Evolutionary conservation across 2,329 filamentous ascomycete genomes (phyloP), one percentile per base, ranked within the genome.

Genomic region (Aspergillus viridinutans): DNA sequence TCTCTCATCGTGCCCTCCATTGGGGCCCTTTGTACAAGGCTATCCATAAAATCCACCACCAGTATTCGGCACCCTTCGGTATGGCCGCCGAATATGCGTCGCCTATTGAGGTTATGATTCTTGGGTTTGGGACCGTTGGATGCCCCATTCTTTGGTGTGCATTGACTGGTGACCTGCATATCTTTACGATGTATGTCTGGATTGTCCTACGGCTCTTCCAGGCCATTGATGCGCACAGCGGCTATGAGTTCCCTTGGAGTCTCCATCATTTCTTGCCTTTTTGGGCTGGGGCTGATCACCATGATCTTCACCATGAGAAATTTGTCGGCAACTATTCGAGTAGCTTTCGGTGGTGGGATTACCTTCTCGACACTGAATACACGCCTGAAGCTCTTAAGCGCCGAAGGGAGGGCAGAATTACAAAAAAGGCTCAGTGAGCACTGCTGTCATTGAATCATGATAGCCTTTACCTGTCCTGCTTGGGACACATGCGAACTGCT

Each of bases 301-400:
- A 99, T 80, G 94, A 99, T 71, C 81, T 92, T 48, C 94, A 99
- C 79, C 94, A 99, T 79, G 94, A 99, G 81, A 91, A 92, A 74
- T 99, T 99, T 79, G 92, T 99, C 62, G 94, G 94, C 68, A 99
- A 99, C 82, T 99, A 97, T 75, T 82, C 93, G 52, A 96, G 92
- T 72, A 96, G 90, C 81, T 99, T 99, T 86, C 85, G 93, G 76
- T 99, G 94, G 94, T 99, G 94, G 94, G 94, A 99, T 80, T 96
- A 89, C 75, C 75, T 87, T 67, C 83, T 97, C 65, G 92, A 97
- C 77, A 99, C 94, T 60, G 93, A 99, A 83, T 90, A 90, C 62
- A 91, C 90, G 53, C 85, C 90, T 40, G 93, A 95, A 76, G 90
- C 93, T 43, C 84, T 89, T 67, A 92, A 92, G 86, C 84, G 83